Conservation (phyloP, 805 yeast species). For the Myxozyma lipomycoides region DNA sequence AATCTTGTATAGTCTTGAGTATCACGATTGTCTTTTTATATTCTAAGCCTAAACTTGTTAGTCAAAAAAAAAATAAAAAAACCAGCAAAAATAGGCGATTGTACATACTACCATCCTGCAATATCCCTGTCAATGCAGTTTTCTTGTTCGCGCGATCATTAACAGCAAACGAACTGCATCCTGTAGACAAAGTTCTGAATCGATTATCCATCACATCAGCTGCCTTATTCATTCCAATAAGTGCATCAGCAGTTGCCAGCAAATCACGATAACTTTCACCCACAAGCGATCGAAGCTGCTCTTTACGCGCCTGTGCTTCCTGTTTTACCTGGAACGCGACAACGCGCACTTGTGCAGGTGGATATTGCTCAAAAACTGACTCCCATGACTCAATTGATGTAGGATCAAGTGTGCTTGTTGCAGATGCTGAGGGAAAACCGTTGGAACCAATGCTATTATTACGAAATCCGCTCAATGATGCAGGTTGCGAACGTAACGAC, state of each 20-base stretch:
- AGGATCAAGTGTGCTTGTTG: slow-evolving; percentile 2
- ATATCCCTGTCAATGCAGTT: background rate
- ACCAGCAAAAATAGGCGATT: background rate
- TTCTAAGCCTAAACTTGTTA: slow-evolving; percentile 5
- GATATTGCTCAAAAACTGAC: slow-evolving; percentile 20
- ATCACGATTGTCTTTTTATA: slow-evolving; percentile 5
- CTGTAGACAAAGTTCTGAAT: slow-evolving; percentile 10
- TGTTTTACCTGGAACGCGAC: slow-evolving; percentile 18
- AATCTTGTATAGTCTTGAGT: slow-evolving; percentile 10
- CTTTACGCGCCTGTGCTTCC: slow-evolving; percentile 23
- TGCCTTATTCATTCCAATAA: slow-evolving; percentile 20
- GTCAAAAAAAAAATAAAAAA: background rate
- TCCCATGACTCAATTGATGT: slow-evolving; percentile 18
- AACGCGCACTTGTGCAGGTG: slow-evolving; percentile 24
- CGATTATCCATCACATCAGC: slow-evolving; percentile 12
- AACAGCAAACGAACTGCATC: slow-evolving; percentile 12
- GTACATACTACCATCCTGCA: slow-evolving; percentile 10
- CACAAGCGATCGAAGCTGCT: slow-evolving; percentile 24
- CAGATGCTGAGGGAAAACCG: background rate
- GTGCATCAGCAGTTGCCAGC: slow-evolving; percentile 23
- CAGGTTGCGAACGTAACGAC: slow-evolving; percentile 1
- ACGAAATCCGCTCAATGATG: background rate
- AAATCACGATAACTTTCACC: slow-evolving; percentile 27
- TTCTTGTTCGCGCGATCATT: slow-evolving; percentile 5
- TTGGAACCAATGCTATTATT: background rate